phyloP scores from a whole-genome alignment of 441 rosid species.

The Pelargonium myrrhifolium region DNA sequence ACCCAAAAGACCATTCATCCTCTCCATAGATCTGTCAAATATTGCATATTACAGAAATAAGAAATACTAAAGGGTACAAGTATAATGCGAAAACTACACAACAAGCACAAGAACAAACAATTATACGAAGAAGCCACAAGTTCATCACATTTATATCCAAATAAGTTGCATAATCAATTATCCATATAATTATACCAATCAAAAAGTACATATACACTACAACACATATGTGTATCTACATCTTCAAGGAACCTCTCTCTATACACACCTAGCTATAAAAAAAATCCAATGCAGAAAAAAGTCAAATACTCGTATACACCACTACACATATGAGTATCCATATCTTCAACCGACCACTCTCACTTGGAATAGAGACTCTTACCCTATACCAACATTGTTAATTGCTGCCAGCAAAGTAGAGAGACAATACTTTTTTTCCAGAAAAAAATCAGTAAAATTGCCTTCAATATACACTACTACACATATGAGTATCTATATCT shows the following conservation, averaged over 20 bases:
- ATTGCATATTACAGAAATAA: constrained; percentile 1
- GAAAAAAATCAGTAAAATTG: too few relatives aligned
- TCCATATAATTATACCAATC: background rate
- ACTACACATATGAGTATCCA: too few relatives aligned
- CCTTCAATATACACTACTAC: background rate
- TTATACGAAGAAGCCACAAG: background rate
- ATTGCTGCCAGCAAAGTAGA: too few relatives aligned
- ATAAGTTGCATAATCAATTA: background rate
- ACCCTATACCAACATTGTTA: too few relatives aligned
- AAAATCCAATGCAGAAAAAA: too few relatives aligned
- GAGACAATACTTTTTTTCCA: too few relatives aligned
- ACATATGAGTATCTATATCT: background rate
- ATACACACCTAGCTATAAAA: too few relatives aligned
- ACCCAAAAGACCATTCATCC: constrained; percentile 98
- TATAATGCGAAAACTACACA: background rate
- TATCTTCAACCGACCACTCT: too few relatives aligned
- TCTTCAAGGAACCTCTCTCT: background rate
- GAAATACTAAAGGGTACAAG: background rate
- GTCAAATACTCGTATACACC: too few relatives aligned
- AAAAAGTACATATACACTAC: background rate
- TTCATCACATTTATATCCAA: background rate
- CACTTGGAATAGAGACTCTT: too few relatives aligned
- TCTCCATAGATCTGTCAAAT: constrained; percentile 66
- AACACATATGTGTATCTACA: background rate
- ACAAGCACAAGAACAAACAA: background rate